These are phyloP conservation scores for Thermothelomyces thermophilus DNA, from an alignment of 2,329 filamentous ascomycete species.

Conservation along the genomic window DNA sequence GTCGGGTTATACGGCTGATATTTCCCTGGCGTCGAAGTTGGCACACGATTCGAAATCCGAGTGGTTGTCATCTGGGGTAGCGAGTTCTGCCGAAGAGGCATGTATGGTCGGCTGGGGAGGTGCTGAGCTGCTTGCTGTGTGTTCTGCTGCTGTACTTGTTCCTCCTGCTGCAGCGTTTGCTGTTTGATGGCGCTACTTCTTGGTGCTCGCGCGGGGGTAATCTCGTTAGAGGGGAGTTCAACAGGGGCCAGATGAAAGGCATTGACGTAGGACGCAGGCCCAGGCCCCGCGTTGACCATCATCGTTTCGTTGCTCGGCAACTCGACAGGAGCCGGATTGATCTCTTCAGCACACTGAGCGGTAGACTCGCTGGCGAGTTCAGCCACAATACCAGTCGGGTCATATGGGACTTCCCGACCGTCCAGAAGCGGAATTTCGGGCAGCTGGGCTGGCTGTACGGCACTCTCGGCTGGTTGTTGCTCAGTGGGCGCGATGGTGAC, in stretches of 20 bases:
- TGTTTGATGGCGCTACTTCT: not conserved
- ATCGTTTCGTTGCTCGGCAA: slow-evolving; percentile 32
- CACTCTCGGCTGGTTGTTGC: not conserved
- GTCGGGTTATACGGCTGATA: slow-evolving; percentile 21
- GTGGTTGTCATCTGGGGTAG: slow-evolving; percentile 2
- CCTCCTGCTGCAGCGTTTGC: not conserved
- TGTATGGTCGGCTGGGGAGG: slow-evolving; percentile 5
- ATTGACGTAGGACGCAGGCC: slow-evolving; percentile 15
- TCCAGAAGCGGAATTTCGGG: slow-evolving; percentile 31
- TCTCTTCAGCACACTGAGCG: slow-evolving; percentile 35
- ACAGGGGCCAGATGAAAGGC: slow-evolving; percentile 16
- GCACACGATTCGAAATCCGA: not conserved
- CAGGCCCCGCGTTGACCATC: slow-evolving; percentile 22
- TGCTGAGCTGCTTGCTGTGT: slow-evolving; percentile 4
- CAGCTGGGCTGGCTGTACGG: not conserved
- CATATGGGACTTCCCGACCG: slow-evolving; percentile 29
- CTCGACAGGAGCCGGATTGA: slow-evolving; percentile 36
- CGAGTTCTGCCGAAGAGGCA: slow-evolving; percentile 7
- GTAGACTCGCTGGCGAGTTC: slow-evolving; percentile 44
- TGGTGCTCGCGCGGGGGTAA: not conserved
- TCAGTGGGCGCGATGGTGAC: not conserved
- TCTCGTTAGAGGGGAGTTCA: slow-evolving; percentile 11
- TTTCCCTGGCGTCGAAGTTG: slow-evolving; percentile 1
- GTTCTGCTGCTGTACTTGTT: slow-evolving; percentile 4
- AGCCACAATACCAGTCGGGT: slow-evolving; percentile 40